Evolutionary conservation across 768 basidiomycete species (phyloP).

Genomic region (Melanogaster broomeanus): DNA sequence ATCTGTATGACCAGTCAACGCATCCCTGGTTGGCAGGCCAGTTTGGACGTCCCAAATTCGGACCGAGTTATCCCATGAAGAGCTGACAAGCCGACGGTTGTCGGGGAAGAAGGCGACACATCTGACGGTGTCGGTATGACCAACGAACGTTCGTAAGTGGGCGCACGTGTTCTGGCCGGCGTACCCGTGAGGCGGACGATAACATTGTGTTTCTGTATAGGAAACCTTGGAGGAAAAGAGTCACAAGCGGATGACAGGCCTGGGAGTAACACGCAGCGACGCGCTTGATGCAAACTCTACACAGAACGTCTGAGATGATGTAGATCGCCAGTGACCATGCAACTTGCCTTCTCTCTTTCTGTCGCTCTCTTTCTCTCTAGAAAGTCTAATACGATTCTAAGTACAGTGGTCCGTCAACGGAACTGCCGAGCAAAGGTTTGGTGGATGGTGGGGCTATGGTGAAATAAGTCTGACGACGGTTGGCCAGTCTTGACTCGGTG

Average conservation of each 20-base stretch:
- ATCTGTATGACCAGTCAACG: constrained; percentile 29
- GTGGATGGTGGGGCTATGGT: no score
- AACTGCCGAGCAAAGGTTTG: neutral
- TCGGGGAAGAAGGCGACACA: constrained; percentile 32
- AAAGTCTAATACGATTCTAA: no score
- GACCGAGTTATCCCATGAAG: constrained; percentile 27
- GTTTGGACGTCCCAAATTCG: constrained; percentile 29
- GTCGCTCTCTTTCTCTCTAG: no score
- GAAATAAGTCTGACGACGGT: no score
- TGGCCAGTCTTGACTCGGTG: no score
- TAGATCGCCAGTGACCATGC: neutral
- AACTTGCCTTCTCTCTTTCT: neutral
- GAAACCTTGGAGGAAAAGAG: neutral
- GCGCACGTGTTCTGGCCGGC: constrained; percentile 26
- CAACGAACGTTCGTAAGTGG: constrained; percentile 33
- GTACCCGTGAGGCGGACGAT: constrained; percentile 19
- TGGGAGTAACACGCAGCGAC: no score
- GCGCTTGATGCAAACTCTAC: no score
- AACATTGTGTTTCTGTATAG: constrained; percentile 11
- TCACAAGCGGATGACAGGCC: no score
- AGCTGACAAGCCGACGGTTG: constrained; percentile 22
- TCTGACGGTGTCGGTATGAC: constrained; percentile 27
- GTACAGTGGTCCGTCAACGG: neutral
- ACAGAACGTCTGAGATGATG: neutral
- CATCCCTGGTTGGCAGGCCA: constrained; percentile 10